phyloP scores from a whole-genome alignment of 805 yeast species.

The Metschnikowia koreensis region DNA sequence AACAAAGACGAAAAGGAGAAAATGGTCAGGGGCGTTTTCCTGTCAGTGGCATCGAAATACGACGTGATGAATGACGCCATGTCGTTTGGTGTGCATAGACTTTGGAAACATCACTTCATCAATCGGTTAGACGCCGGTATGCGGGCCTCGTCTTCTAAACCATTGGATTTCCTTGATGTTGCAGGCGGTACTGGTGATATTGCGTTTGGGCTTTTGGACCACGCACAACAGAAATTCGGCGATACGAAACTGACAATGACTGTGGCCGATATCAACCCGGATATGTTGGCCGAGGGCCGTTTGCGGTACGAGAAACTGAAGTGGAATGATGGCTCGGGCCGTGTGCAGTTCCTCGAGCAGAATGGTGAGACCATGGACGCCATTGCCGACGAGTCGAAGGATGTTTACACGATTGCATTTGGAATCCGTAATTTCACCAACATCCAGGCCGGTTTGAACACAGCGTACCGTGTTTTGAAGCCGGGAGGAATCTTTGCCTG shows the following conservation, averaged over 20 bases:
- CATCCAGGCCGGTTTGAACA: slow-evolving; percentile 86
- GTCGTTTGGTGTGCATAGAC: slow-evolving; percentile 92
- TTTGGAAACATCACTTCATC: slow-evolving; percentile 93
- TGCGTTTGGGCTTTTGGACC: slow-evolving; percentile 91
- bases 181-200: slow-evolving; percentile 99
- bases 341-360: slow-evolving; percentile 82
- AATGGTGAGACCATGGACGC: slow-evolving; percentile 88
- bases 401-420: slow-evolving; percentile 93
- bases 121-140: slow-evolving; percentile 87
- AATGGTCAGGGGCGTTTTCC: slow-evolving; percentile 81
- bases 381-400: slow-evolving; percentile 84
- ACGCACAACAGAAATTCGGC: slow-evolving; percentile 74
- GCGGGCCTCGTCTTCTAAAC: slow-evolving; percentile 77
- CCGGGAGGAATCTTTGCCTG: slow-evolving; percentile 99
- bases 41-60: slow-evolving; percentile 90
- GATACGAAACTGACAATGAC: slow-evolving; percentile 81
- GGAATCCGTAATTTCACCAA: slow-evolving; percentile 97
- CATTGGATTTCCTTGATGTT: slow-evolving; percentile 86
- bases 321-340: slow-evolving; percentile 56
- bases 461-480: slow-evolving; percentile 93
- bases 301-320: slow-evolving; percentile 60
- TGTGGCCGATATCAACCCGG: slow-evolving; percentile 91
- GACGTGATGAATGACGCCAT: slow-evolving; percentile 98
- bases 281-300: slow-evolving; percentile 92
- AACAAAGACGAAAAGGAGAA: slow-evolving; percentile 77